These are phyloP conservation scores for Xylariaceae sp. DNA, from an alignment of 2,329 filamentous ascomycete species.

Conservation along the genomic window DNA sequence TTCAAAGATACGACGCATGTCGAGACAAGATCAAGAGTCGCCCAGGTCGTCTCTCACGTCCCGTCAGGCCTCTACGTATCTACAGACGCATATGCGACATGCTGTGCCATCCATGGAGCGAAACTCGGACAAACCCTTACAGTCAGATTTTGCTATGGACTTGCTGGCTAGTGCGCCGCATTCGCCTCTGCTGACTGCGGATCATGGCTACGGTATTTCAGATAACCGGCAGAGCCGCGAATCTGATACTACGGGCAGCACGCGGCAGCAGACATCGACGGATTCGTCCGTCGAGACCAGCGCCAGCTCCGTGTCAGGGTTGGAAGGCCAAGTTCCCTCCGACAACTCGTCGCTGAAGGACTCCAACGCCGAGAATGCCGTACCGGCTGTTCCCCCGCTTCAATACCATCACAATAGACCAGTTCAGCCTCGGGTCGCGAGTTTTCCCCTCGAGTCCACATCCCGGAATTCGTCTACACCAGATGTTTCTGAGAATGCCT, in stretches of 20 bases:
- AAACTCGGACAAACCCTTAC: conserved; percentile 18
- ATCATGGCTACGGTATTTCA: conserved; percentile 19
- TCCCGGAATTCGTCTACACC: conserved; percentile 45
- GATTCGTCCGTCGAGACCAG: conserved; percentile 53
- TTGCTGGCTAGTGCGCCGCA: conserved; percentile 24
- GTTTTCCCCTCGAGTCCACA: conserved; percentile 38
- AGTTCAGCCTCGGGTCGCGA: conserved; percentile 40
- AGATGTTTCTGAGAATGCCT: conserved; percentile 46
- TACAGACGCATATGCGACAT: conserved; percentile 19
- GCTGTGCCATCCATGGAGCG: conserved; percentile 14
- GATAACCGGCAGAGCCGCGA: conserved; percentile 47
- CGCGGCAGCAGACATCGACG: conserved; percentile 45
- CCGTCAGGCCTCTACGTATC: conserved; percentile 31
- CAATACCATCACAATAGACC: conserved; percentile 54
- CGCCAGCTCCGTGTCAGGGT: conserved; percentile 49
- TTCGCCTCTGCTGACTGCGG: conserved; percentile 12
- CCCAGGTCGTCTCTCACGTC: conserved; percentile 35
- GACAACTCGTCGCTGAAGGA: conserved; percentile 46
- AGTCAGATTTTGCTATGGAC: conserved; percentile 20
- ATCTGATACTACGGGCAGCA: conserved; percentile 47
- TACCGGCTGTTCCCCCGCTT: conserved; percentile 48
- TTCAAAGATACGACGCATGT: conserved; percentile 14
- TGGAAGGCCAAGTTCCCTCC: conserved; percentile 37
- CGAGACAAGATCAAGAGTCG: conserved; percentile 28
- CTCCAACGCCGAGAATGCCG: conserved; percentile 37